A percentile compares a stretch with the other conserved stretches of the same genome.
These are phyloP conservation scores for Lipomyces starkeyi DNA, from an alignment of 805 yeast species.

Conservation along the genomic window DNA sequence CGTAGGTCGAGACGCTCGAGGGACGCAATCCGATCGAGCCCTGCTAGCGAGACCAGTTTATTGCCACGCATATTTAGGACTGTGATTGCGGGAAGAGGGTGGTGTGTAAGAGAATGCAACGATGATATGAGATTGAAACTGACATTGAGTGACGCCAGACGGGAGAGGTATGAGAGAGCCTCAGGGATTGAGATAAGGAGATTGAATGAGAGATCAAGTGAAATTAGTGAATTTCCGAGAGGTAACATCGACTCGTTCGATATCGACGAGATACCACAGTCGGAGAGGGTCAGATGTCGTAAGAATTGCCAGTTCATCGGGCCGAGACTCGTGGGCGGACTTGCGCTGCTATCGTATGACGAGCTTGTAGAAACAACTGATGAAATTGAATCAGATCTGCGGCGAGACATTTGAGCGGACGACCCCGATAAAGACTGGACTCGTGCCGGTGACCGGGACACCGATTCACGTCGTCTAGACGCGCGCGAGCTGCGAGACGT, in stretches of 20 bases:
- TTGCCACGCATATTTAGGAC: slow-evolving; percentile 40
- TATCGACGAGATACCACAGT: slow-evolving; percentile 49
- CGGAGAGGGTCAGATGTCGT: slow-evolving; percentile 52
- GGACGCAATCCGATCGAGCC: slow-evolving; percentile 38
- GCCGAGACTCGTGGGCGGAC: slow-evolving; percentile 34
- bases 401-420: not conserved
- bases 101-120: slow-evolving; percentile 32
- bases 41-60: slow-evolving; percentile 37
- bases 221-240: slow-evolving; percentile 46
- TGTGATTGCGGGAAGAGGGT: slow-evolving; percentile 36
- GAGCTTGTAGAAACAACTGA: slow-evolving; percentile 38
- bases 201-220: slow-evolving; percentile 63
- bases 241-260: slow-evolving; percentile 45
- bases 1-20: slow-evolving; percentile 40
- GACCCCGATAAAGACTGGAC: slow-evolving; percentile 18
- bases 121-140: slow-evolving; percentile 61
- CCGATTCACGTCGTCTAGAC: slow-evolving; percentile 9
- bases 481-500: slow-evolving; percentile 25
- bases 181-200: slow-evolving; percentile 56
- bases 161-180: slow-evolving; percentile 57
- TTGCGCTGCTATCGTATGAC: slow-evolving; percentile 39
- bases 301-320: slow-evolving; percentile 48
- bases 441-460: slow-evolving; percentile 22
- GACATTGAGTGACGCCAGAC: slow-evolving; percentile 63
- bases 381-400: slow-evolving; percentile 18